A percentile compares a stretch with the other conserved stretches of the same genome.
Conservation (phyloP, 192 early-diverging fungal genomes). For the Backusella macrospora region DNA sequence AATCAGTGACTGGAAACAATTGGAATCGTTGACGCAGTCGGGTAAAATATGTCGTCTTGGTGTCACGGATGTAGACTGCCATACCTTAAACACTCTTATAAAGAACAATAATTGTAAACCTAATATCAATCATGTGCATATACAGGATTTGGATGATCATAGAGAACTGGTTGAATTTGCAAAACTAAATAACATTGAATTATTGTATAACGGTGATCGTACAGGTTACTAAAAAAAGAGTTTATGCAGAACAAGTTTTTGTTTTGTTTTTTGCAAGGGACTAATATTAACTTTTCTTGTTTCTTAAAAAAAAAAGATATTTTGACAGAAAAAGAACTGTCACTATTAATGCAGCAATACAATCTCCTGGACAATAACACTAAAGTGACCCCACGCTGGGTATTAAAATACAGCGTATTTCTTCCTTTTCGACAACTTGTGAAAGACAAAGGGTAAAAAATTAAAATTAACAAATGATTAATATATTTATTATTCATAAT, state of each 20-base stretch:
- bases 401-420: constrained; percentile 52
- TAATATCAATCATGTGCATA: constrained; percentile 47
- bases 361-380: neutral
- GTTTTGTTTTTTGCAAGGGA: neutral
- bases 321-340: constrained; percentile 41
- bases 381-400: constrained; percentile 40
- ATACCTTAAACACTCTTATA: constrained; percentile 41
- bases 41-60: constrained; percentile 43
- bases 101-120: constrained; percentile 27
- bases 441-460: constrained; percentile 48
- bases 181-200: constrained; percentile 41
- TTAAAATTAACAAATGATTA: neutral
- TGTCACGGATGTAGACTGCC: constrained; percentile 45
- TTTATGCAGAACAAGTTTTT: constrained; percentile 1
- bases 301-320: constrained; percentile 38
- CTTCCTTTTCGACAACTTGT: constrained; percentile 45
- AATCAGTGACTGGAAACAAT: constrained; percentile 36
- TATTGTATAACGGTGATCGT: constrained; percentile 41
- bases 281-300: neutral
- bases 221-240: constrained; percentile 26
- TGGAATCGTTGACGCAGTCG: constrained; percentile 29
- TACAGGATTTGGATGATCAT: constrained; percentile 45
- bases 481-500: neutral
- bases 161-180: constrained; percentile 39
- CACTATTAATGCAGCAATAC: constrained; percentile 34